phyloP scores from a whole-genome alignment of 2,329 filamentous ascomycete genomes.

The Endoconidiophora laricicola region DNA sequence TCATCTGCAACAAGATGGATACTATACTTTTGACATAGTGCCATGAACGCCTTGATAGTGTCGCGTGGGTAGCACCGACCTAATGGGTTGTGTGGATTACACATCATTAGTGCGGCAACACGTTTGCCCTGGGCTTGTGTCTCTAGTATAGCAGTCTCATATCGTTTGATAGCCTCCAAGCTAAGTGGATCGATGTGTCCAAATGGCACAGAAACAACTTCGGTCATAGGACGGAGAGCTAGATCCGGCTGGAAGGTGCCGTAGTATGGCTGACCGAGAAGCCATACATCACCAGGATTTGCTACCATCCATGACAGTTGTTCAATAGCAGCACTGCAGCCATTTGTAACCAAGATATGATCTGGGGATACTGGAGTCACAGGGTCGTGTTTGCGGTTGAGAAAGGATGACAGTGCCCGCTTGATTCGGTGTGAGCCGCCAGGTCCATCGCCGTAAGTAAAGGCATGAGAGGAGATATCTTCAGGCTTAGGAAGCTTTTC shows the following conservation, averaged over 20 bases:
- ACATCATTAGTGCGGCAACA: conserved; percentile 32
- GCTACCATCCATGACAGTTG: conserved; percentile 24
- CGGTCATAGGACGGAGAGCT: conserved; percentile 24
- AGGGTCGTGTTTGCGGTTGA: conserved; percentile 21
- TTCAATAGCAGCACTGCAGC: conserved; percentile 26
- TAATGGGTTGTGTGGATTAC: conserved; percentile 35
- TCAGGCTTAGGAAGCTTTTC: conserved; percentile 26
- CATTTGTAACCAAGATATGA: conserved; percentile 24
- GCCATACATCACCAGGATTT: conserved; percentile 24
- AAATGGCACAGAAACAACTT: conserved; percentile 29
- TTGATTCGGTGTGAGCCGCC: conserved; percentile 22
- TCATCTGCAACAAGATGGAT: conserved; percentile 36
- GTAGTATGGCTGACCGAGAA: conserved; percentile 30
- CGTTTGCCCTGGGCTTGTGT: conserved; percentile 23
- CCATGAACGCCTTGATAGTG: conserved; percentile 26
- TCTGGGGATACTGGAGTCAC: conserved; percentile 17
- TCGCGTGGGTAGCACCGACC: conserved; percentile 29
- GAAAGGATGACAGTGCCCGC: conserved; percentile 20
- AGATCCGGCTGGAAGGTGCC: conserved; percentile 32
- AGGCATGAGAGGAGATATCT: conserved; percentile 17
- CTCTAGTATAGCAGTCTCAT: conserved; percentile 27
- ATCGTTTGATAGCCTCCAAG: conserved; percentile 24
- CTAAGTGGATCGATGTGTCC: conserved; percentile 27
- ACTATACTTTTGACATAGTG: conserved; percentile 28
- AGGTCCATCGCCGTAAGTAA: conserved; percentile 28